Conservation (phyloP, 2,329 filamentous ascomycete genomes). For the Dendrostoma leiphaemia region DNA sequence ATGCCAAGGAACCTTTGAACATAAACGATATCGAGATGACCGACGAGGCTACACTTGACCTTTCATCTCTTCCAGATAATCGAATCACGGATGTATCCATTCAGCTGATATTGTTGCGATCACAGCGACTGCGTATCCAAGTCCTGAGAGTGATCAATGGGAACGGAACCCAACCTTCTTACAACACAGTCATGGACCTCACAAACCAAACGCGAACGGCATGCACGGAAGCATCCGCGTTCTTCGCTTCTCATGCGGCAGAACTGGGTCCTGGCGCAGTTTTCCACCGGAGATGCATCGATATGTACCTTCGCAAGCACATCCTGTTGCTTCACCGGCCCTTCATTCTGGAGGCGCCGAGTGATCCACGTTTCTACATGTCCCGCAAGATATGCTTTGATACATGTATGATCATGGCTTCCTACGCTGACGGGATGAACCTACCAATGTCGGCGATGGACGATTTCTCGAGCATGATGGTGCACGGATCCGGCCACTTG, state of each 20-base stretch:
- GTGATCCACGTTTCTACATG: constrained; percentile 23
- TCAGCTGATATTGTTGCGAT: constrained; percentile 23
- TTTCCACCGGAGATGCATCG: constrained; percentile 26
- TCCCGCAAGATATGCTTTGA: constrained; percentile 26
- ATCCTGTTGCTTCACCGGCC: constrained; percentile 25
- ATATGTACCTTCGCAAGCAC: constrained; percentile 25
- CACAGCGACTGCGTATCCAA: constrained; percentile 21
- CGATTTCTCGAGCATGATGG: constrained; percentile 5
- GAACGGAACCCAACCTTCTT: constrained; percentile 6
- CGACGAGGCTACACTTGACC: constrained; percentile 6
- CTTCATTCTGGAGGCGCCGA: constrained; percentile 21
- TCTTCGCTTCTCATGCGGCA: constrained; percentile 16
- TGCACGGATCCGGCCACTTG: neutral
- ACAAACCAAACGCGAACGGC: constrained; percentile 20
- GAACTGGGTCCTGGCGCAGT: neutral
- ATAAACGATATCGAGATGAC: constrained; percentile 19
- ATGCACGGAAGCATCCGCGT: constrained; percentile 22
- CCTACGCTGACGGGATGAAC: constrained; percentile 20
- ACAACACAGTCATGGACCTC: constrained; percentile 19
- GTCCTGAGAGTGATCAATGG: constrained; percentile 23
- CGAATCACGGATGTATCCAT: constrained; percentile 22
- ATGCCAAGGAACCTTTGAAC: constrained; percentile 21
- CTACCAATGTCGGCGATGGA: neutral
- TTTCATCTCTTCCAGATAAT: neutral
- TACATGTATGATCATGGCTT: constrained; percentile 23